phyloP scores from a whole-genome alignment of 192 early-diverging fungal genomes.

The Linnemannia exigua region DNA sequence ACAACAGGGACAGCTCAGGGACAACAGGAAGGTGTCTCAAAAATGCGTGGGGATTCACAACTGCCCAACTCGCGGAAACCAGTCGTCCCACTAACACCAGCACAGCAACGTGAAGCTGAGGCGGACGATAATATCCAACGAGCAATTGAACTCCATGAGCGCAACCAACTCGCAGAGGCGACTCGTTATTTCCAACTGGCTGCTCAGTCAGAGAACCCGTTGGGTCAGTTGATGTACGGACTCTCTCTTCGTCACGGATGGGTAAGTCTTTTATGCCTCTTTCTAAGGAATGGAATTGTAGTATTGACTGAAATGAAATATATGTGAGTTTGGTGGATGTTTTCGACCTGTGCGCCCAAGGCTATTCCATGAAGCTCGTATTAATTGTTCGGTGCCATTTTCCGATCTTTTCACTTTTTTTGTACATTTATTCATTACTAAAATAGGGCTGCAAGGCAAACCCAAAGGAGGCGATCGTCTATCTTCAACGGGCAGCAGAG shows the following conservation, averaged over 20 bases:
- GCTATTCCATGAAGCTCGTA: too few relatives aligned
- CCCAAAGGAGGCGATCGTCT: conserved; percentile 78
- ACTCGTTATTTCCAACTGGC: conserved; percentile 79
- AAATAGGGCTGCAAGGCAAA: conserved; percentile 74
- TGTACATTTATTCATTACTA: too few relatives aligned
- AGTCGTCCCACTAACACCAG: conserved; percentile 25
- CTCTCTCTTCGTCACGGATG: conserved; percentile 86
- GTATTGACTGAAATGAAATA: background rate
- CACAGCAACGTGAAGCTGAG: conserved; percentile 55
- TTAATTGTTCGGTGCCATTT: too few relatives aligned
- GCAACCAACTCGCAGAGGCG: conserved; percentile 81
- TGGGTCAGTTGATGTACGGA: conserved; percentile 85
- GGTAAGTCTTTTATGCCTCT: conserved; percentile 58
- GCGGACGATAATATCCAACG: conserved; percentile 74
- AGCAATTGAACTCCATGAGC: conserved; percentile 81
- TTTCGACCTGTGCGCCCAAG: too few relatives aligned
- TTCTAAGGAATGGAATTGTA: too few relatives aligned
- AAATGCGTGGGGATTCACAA: conserved; percentile 1
- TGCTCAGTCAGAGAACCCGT: conserved; percentile 73
- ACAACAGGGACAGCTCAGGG: background rate
- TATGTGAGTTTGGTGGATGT: too few relatives aligned
- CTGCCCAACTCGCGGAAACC: background rate
- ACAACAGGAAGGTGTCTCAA: background rate
- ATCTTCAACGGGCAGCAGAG: conserved; percentile 81
- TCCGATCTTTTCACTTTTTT: too few relatives aligned